These are phyloP conservation scores for Debaryomyces subglobosus DNA, from an alignment of 1,139 yeast genomes.

Conservation along the genomic window DNA sequence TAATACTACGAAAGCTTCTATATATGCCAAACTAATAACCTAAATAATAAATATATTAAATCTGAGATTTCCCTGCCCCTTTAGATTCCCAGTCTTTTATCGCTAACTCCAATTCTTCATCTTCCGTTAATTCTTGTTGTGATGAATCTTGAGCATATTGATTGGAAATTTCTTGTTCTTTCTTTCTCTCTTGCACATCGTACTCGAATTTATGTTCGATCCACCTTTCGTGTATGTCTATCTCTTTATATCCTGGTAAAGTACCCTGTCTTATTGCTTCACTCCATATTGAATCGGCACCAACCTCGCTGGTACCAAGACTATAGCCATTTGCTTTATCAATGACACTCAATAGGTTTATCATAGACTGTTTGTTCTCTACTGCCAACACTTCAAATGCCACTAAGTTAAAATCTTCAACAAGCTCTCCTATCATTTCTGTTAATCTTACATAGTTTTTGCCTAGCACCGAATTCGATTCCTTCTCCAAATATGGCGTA, in stretches of 20 bases:
- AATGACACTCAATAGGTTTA: slow-evolving; percentile 68
- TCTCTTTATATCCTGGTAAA: slow-evolving; percentile 45
- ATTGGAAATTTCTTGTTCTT: slow-evolving; percentile 34
- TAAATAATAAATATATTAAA: slow-evolving; percentile 2
- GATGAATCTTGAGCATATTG: slow-evolving; percentile 27
- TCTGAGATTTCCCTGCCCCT: slow-evolving; percentile 11
- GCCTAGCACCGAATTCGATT: slow-evolving; percentile 63
- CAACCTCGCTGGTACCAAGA: slow-evolving; percentile 89
- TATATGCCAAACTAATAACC: slow-evolving; percentile 1
- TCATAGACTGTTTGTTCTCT: slow-evolving; percentile 92
- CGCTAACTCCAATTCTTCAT: slow-evolving; percentile 74
- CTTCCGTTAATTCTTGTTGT: slow-evolving; percentile 47
- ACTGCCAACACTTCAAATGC: slow-evolving; percentile 88
- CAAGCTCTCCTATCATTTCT: slow-evolving; percentile 77
- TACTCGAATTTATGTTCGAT: slow-evolving; percentile 78
- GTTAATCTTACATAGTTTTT: slow-evolving; percentile 70
- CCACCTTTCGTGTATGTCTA: slow-evolving; percentile 96
- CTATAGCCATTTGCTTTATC: slow-evolving; percentile 94
- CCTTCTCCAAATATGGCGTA: slow-evolving; percentile 70
- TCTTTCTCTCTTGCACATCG: slow-evolving; percentile 62
- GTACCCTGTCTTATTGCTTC: slow-evolving; percentile 88
- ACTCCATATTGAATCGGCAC: slow-evolving; percentile 96
- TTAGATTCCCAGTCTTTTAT: slow-evolving; percentile 62
- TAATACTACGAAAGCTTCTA: background rate
- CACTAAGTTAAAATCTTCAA: slow-evolving; percentile 85